phyloP scores from a whole-genome alignment of 164 flowering plant species.

The Nelumbo lutea region DNA sequence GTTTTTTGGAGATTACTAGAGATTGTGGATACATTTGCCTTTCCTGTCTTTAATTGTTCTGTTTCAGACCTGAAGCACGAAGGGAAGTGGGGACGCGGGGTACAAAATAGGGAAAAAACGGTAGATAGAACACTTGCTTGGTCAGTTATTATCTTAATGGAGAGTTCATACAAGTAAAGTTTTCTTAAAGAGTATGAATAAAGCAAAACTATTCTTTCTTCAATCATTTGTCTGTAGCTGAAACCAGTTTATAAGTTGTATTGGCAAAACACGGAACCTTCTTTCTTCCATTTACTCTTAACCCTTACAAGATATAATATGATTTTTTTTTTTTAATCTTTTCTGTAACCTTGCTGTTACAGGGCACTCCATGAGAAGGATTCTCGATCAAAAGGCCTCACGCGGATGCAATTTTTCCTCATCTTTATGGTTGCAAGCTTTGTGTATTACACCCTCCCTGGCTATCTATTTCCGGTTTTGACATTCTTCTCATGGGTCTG shows the following conservation, averaged over 20 bases:
- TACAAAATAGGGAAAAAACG: background rate
- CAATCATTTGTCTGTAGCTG: background rate
- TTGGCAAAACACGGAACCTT: background rate
- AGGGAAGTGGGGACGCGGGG: background rate
- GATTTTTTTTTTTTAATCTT: background rate
- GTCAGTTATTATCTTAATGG: conserved; percentile 8
- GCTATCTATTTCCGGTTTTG: conserved; percentile 70
- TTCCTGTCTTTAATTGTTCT: background rate
- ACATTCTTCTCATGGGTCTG: conserved; percentile 97
- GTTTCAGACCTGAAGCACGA: background rate
- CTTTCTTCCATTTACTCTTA: background rate
- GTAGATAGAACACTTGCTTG: background rate
- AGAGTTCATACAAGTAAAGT: conserved; percentile 7
- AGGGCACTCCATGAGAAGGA: conserved; percentile 96
- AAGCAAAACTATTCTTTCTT: background rate
- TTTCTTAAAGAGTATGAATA: background rate
- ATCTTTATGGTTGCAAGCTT: conserved; percentile 67
- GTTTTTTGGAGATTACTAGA: background rate
- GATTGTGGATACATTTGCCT: too few relatives aligned
- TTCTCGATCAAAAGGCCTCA: conserved; percentile 41
- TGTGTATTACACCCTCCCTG: conserved; percentile 72
- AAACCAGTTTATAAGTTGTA: background rate
- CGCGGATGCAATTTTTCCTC: conserved; percentile 82
- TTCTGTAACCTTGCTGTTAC: conserved; percentile 9
- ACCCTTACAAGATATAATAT: background rate